Evolutionary conservation across 2,329 filamentous ascomycete species (phyloP).

Genomic region (Tolypocladium endophyticum): DNA sequence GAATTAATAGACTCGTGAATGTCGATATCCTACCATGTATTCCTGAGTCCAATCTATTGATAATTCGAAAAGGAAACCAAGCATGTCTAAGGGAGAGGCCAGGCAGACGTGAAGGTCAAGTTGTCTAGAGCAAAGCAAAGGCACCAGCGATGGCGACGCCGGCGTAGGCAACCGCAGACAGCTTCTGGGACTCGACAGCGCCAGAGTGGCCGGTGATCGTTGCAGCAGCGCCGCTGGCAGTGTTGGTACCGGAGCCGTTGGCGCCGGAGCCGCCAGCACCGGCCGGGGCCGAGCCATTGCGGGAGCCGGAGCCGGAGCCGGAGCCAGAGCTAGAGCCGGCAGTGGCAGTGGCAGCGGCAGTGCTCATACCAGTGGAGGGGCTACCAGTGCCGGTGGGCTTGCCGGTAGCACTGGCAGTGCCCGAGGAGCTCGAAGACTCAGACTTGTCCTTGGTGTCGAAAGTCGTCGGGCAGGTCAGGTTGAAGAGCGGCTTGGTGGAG

Average conservation of each 20-base stretch:
- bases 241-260: constrained; percentile 1
- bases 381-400: neutral
- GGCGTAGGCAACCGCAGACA: neutral
- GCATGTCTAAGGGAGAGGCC: neutral
- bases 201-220: neutral
- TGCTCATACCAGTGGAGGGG: neutral
- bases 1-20: neutral
- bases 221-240: neutral
- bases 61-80: neutral
- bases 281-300: too few species aligned
- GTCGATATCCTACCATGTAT: neutral
- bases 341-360: constrained; percentile 3
- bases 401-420: constrained; percentile 1
- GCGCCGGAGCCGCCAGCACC: constrained; percentile 1
- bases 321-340: constrained; percentile 1
- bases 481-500: constrained; percentile 37
- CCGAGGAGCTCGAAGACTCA: neutral
- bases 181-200: neutral
- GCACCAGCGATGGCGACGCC: neutral
- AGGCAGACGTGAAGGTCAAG: neutral
- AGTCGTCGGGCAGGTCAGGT: constrained; percentile 40
- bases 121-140: neutral
- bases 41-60: neutral
- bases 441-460: constrained; percentile 22
- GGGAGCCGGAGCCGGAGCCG: neutral